These are phyloP conservation scores for Graphiopsis chlorocephala DNA, from an alignment of 2,329 filamentous ascomycete species.

Conservation along the genomic window DNA sequence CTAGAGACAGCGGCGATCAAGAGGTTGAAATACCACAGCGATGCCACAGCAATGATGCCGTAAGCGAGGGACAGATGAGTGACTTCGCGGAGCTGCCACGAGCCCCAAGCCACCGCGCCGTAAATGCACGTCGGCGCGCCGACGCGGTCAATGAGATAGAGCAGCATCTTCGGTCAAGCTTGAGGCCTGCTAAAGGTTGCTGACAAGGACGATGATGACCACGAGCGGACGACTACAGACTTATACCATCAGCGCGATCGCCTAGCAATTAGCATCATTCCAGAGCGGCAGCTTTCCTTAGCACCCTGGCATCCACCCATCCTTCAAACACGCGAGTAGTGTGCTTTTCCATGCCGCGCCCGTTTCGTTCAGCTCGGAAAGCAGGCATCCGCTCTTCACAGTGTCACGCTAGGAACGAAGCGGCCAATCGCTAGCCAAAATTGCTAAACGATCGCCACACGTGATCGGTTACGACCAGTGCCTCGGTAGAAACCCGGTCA, in stretches of 20 bases:
- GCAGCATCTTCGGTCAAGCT: slow-evolving; percentile 11
- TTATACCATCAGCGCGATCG: slow-evolving; percentile 6
- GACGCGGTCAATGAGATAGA: slow-evolving; percentile 21
- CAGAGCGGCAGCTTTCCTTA: not conserved
- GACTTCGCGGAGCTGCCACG: slow-evolving; percentile 15
- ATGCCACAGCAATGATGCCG: slow-evolving; percentile 15
- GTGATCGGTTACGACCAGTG: slow-evolving; percentile 1
- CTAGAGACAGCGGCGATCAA: slow-evolving; percentile 27
- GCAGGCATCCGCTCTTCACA: not conserved
- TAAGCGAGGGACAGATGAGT: slow-evolving; percentile 20
- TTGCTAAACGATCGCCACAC: not conserved
- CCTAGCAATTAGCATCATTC: not conserved
- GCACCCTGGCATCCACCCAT: not conserved
- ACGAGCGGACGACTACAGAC: not conserved
- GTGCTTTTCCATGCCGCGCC: not conserved
- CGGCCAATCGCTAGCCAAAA: not conserved
- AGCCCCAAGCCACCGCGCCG: slow-evolving; percentile 7
- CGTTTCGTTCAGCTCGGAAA: slow-evolving; percentile 4
- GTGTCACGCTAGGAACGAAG: not conserved
- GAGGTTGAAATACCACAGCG: slow-evolving; percentile 21
- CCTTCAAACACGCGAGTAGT: not conserved
- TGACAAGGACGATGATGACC: not conserved
- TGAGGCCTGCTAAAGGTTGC: not conserved
- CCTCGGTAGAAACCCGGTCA: not conserved
- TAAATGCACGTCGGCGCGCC: slow-evolving; percentile 20